Evolutionary conservation across 208 protist species (phyloP), one percentile per base, ranked within the genome.

Genomic region (Naegleria lovaniensis): DNA sequence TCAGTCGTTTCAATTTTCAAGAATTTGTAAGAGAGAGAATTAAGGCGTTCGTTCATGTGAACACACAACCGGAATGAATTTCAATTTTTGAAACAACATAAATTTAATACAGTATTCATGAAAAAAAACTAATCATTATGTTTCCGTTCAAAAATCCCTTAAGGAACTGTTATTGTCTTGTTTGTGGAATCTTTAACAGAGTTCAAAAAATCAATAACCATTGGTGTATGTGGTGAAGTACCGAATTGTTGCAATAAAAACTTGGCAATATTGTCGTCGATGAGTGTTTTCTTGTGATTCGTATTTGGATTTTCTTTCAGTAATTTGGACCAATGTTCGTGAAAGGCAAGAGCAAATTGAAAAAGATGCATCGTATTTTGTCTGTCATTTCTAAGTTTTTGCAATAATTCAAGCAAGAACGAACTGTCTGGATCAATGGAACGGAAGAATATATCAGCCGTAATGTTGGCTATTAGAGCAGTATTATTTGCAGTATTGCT

Each of bases 1-100:
- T 95, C 94, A 38, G 96, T 98, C 25, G 94, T 95, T 86, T 95
- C 93, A 51, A 93, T 98, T 85, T 93, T 98, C 83, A 88, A 94
- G 89, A 97, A 97, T 90, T 95, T 96, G 89, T 96, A 95, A 93
- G 48, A 7, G 43, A n/a, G n/a, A n/a, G n/a, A n/a, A n/a, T n/a
- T n/a, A n/a, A n/a, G n/a, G n/a, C n/a, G n/a, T n/a, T n/a, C n/a
- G n/a, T n/a, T n/a, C n/a, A n/a, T n/a, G n/a, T n/a, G n/a, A n/a
- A n/a, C n/a, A n/a, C n/a, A n/a, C n/a, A n/a, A n/a, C n/a, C n/a
- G n/a, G n/a, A n/a, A n/a, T n/a, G n/a, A n/a, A n/a, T n/a, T n/a
- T n/a, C n/a, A n/a, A n/a, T n/a, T n/a, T n/a, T n/a, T n/a, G n/a
- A n/a, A n/a, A n/a, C n/a, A n/a, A n/a, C n/a, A n/a, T n/a, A n/a